Evolutionary conservation across 306 rosid species (phyloP).

Genomic region (Albizia julibrissin): DNA sequence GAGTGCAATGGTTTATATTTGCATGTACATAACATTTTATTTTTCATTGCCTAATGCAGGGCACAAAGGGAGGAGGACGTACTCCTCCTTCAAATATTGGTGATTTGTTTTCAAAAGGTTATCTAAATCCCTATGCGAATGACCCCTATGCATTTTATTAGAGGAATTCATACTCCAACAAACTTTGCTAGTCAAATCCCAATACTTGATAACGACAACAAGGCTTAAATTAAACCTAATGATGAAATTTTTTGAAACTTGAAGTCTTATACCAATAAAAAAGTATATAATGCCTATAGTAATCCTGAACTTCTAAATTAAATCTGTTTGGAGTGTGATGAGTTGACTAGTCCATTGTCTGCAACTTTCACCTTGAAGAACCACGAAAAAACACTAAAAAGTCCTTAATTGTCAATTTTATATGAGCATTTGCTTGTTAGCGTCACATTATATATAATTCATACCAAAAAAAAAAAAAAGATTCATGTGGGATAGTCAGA

Average conservation of each 20-base stretch:
- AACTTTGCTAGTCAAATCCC: neutral
- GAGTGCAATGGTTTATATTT: slow-evolving; percentile 1
- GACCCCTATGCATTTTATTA: slow-evolving; percentile 94
- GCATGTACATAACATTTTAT: neutral
- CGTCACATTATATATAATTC: neutral
- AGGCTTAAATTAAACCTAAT: neutral
- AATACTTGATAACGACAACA: neutral
- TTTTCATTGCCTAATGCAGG: slow-evolving; percentile 43
- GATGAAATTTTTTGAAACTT: neutral
- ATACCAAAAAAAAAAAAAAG: neutral
- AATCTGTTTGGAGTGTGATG: neutral
- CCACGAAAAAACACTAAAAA: no score
- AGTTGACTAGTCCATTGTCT: neutral
- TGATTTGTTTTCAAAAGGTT: slow-evolving; percentile 93
- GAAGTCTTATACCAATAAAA: neutral
- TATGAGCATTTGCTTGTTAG: no score
- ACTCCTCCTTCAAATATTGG: slow-evolving; percentile 75
- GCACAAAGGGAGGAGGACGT: slow-evolving; percentile 52
- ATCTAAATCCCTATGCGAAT: slow-evolving; percentile 92
- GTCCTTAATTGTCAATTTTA: no score
- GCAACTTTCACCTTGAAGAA: no score
- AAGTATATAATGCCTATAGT: neutral
- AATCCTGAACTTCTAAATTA: neutral
- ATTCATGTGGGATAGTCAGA: neutral
- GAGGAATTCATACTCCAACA: slow-evolving; percentile 59